Conservation (phyloP, 331 rosid genomes). For the Rosa hybrid region DNA sequence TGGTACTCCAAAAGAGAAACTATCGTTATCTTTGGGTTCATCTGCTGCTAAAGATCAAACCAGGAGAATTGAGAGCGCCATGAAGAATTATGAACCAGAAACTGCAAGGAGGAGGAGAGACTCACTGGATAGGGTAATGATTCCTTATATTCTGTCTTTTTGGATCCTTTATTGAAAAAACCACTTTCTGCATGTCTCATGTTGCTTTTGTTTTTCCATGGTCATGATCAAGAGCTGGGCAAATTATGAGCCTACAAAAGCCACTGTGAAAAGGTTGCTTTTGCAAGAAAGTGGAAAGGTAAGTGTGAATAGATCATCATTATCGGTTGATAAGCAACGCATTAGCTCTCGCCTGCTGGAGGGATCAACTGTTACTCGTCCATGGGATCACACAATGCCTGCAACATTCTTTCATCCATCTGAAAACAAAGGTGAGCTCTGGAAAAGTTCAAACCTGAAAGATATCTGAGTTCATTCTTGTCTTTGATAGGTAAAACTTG, state of each 20-base stretch:
- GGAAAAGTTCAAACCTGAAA: slow-evolving; percentile 15
- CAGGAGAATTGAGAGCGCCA: slow-evolving; percentile 47
- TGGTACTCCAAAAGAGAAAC: slow-evolving; percentile 48
- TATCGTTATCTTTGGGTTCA: slow-evolving; percentile 48
- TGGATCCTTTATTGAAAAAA: background rate
- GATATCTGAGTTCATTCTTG: background rate
- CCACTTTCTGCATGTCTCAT: slow-evolving; percentile 17
- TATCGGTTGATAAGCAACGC: slow-evolving; percentile 38
- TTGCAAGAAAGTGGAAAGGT: slow-evolving; percentile 62
- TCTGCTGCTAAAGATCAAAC: slow-evolving; percentile 42
- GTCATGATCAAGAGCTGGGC: slow-evolving; percentile 69
- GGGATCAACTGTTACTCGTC: slow-evolving; percentile 41
- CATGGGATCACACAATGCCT: slow-evolving; percentile 35
- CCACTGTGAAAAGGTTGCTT: slow-evolving; percentile 68
- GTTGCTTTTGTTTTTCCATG: slow-evolving; percentile 14
- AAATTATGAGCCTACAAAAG: slow-evolving; percentile 74
- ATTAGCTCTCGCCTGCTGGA: slow-evolving; percentile 32
- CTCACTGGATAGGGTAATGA: slow-evolving; percentile 83
- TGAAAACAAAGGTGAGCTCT: slow-evolving; percentile 46
- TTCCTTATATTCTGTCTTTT: slow-evolving; percentile 18
- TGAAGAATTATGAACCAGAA: slow-evolving; percentile 69
- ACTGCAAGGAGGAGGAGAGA: slow-evolving; percentile 92
- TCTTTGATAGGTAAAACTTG: background rate
- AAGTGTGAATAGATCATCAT: slow-evolving; percentile 30
- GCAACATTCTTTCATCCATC: slow-evolving; percentile 41